Evolutionary conservation across 2,329 filamentous ascomycete genomes (phyloP), one percentile per base, ranked within the genome.

Genomic region (Nothophaeocryptopus gaeumannii): DNA sequence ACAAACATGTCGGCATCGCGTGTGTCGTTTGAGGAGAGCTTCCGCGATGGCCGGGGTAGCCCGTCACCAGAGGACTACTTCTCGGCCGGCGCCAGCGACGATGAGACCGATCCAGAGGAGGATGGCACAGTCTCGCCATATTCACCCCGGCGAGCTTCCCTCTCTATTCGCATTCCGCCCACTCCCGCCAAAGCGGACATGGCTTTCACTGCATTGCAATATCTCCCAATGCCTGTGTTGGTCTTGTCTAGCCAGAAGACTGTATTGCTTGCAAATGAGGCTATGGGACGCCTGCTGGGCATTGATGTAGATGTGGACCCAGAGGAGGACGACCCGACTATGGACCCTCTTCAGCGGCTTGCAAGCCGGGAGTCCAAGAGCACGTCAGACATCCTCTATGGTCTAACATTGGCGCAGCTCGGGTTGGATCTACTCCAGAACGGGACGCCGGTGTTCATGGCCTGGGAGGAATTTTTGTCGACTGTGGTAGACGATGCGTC

Each of bases 371-470:
- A 61, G 12, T 49, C 63, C 5, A 65, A 72, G 2, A 72, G 72
- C 8, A 72, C 80, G 3, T 74, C 79, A 34, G 84, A 89, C 31
- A 70, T 74, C 14, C 72, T 91, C 12, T 77, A 79, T 29, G 86
- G 85, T 1, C 81, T 85, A 62, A 80, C 80, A 0, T 71, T 91
- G 41, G 80, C 81, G 5, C 81, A 89, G 59, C 75, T 91, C 9
- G 86, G 86, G 0, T 78, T 91, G 48, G 85, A 90, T 57, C 79
- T 90, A 71, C 64, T 89, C 9, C 83, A 88, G 58, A 81, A 88
- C 55, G 85, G 84, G 5, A 72, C 68, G 15, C 73, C 75, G 1
- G 69, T 78, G 3, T 71, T 76, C 62, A 70, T 79, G 15, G 69
- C 71, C 10, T 80, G 78, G 78, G 74, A 77, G 54, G 72, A 72